These are phyloP conservation scores for Botryotinia globosa DNA, from an alignment of 2,329 filamentous ascomycete species.

Conservation along the genomic window DNA sequence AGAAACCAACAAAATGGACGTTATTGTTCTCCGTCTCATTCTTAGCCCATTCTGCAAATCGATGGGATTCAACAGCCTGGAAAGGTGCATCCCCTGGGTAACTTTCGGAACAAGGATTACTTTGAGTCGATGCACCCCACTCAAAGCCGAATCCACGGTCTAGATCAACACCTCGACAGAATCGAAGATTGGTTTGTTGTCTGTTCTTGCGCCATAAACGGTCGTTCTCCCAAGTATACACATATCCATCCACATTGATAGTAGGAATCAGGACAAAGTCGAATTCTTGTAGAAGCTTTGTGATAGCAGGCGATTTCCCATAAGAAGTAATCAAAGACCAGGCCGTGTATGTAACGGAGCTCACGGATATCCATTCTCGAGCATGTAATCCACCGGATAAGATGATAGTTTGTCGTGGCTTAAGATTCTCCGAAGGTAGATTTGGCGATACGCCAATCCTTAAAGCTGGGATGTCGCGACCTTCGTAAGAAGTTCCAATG, in stretches of 20 bases:
- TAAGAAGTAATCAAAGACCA: conserved; percentile 85
- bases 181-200: conserved; percentile 75
- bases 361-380: conserved; percentile 93
- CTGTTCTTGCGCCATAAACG: conserved; percentile 93
- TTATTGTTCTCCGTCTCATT: conserved; percentile 71
- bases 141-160: conserved; percentile 83
- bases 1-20: conserved; percentile 74
- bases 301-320: conserved; percentile 68
- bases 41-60: conserved; percentile 76
- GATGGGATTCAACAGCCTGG: conserved; percentile 73
- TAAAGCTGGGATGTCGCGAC: conserved; percentile 79
- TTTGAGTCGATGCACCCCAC: conserved; percentile 68
- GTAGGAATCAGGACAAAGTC: conserved; percentile 88
- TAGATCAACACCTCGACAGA: conserved; percentile 85
- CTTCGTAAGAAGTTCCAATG: conserved; percentile 85
- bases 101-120: conserved; percentile 86
- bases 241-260: conserved; percentile 89
- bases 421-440: conserved; percentile 44
- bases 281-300: conserved; percentile 75
- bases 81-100: conserved; percentile 83
- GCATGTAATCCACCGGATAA: conserved; percentile 87
- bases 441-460: conserved; percentile 65
- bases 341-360: conserved; percentile 85
- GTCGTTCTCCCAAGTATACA: conserved; percentile 89
- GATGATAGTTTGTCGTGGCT: conserved; percentile 70